phyloP scores from a whole-genome alignment of 108 stramenopile species.

The Craspedostauros australis region DNA sequence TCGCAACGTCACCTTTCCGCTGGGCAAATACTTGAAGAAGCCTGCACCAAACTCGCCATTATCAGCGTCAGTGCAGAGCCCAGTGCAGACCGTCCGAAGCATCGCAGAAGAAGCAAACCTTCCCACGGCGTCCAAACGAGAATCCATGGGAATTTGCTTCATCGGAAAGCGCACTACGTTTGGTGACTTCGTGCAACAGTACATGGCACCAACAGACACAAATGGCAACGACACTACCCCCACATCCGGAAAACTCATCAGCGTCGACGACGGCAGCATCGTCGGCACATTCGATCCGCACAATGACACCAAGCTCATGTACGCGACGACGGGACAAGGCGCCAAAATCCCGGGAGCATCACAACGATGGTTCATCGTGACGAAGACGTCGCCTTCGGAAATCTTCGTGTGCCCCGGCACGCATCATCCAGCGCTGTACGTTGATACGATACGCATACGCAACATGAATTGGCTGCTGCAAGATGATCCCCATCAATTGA shows the following conservation, averaged over 20 bases:
- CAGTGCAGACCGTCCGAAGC: constrained; percentile 56
- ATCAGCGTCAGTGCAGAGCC: not conserved
- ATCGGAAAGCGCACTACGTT: constrained; percentile 81
- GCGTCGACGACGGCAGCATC: constrained; percentile 62
- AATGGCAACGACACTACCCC: not conserved
- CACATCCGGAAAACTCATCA: constrained; percentile 49
- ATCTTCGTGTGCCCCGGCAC: constrained; percentile 75
- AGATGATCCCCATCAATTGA: constrained; percentile 23
- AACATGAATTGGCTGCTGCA: constrained; percentile 63
- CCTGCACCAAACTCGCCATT: not conserved
- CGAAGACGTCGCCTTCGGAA: constrained; percentile 29
- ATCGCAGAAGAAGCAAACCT: constrained; percentile 65
- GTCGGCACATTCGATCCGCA: constrained; percentile 33
- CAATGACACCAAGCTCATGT: constrained; percentile 19
- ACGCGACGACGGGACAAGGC: constrained; percentile 81
- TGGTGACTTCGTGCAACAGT: constrained; percentile 80
- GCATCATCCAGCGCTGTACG: constrained; percentile 78
- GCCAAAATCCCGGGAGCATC: constrained; percentile 77
- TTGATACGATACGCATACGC: constrained; percentile 50
- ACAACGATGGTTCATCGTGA: constrained; percentile 75
- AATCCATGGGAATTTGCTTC: constrained; percentile 95
- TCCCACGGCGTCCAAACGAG: constrained; percentile 78
- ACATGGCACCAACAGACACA: constrained; percentile 41
- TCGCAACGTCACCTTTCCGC: constrained; percentile 76
- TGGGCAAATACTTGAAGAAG: constrained; percentile 77